Conservation (phyloP, 768 basidiomycete genomes). For the Daedaleopsis sinensis region DNA sequence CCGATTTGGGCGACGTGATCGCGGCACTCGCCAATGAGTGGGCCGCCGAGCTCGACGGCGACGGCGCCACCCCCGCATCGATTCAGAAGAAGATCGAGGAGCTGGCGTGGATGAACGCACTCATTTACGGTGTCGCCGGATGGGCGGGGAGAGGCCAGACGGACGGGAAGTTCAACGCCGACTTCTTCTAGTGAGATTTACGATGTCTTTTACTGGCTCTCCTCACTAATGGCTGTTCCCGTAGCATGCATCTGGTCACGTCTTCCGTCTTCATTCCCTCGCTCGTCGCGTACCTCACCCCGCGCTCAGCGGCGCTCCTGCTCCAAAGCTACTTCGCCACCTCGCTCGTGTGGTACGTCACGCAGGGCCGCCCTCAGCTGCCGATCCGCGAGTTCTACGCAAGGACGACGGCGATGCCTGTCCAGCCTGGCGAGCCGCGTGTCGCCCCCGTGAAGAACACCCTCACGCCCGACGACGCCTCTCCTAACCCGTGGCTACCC, state of each 20-base stretch:
- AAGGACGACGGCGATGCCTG: conserved; percentile 16
- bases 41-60: conserved; percentile 20
- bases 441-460: conserved; percentile 26
- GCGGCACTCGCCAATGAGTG: conserved; percentile 23
- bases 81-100: conserved; percentile 65
- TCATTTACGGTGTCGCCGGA: conserved; percentile 63
- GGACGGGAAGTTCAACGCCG: conserved; percentile 45
- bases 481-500: conserved; percentile 64
- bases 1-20: conserved; percentile 17
- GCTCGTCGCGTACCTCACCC: conserved; percentile 37
- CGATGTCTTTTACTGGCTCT: background rate
- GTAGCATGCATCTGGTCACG: conserved; percentile 68
- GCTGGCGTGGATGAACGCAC: conserved; percentile 54
- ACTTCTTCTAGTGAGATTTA: conserved; percentile 61
- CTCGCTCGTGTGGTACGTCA: conserved; percentile 56
- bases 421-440: conserved; percentile 19
- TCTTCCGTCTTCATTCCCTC: conserved; percentile 65
- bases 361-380: conserved; percentile 55
- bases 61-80: conserved; percentile 26
- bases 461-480: conserved; percentile 38
- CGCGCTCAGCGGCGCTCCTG: conserved; percentile 49
- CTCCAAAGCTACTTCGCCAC: conserved; percentile 60
- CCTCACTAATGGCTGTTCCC: background rate
- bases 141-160: conserved; percentile 42
- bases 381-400: conserved; percentile 54